phyloP scores from a whole-genome alignment of 768 basidiomycete genomes.

The Pholiota conissans region DNA sequence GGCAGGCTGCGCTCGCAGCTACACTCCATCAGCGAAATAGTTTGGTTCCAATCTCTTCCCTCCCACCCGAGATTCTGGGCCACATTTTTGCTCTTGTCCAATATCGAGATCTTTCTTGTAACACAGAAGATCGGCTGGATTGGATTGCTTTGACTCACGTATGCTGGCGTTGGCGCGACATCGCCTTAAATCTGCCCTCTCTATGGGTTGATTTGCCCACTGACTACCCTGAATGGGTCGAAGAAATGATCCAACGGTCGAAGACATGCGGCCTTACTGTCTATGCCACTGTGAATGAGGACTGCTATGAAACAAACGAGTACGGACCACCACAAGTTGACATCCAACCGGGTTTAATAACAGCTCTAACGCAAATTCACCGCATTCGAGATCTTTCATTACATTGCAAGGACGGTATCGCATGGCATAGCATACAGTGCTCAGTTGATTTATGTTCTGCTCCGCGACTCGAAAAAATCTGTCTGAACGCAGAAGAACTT shows the following conservation, averaged over 20 bases:
- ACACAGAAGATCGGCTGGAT: background rate
- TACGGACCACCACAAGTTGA: too few species aligned
- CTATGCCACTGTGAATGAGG: background rate
- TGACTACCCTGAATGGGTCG: background rate
- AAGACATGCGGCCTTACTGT: background rate
- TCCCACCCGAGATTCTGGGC: background rate
- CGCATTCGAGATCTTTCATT: background rate
- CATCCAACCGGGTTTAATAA: background rate
- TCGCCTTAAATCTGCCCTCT: background rate
- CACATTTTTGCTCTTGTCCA: background rate
- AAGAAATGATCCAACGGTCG: background rate
- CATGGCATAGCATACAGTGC: background rate
- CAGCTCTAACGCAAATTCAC: background rate
- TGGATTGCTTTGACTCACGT: background rate
- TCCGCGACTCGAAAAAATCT: background rate
- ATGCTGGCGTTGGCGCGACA: background rate
- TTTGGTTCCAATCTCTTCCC: too few species aligned
- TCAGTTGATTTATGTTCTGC: background rate
- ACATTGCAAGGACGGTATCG: background rate
- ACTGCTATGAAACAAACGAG: too few species aligned
- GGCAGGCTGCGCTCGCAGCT: too few species aligned
- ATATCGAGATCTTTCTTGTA: background rate
- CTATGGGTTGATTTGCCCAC: background rate
- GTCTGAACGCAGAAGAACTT: background rate
- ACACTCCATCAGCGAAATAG: too few species aligned